phyloP scores from a whole-genome alignment of 2,329 filamentous ascomycete genomes.

The Tolypocladium paradoxum region DNA sequence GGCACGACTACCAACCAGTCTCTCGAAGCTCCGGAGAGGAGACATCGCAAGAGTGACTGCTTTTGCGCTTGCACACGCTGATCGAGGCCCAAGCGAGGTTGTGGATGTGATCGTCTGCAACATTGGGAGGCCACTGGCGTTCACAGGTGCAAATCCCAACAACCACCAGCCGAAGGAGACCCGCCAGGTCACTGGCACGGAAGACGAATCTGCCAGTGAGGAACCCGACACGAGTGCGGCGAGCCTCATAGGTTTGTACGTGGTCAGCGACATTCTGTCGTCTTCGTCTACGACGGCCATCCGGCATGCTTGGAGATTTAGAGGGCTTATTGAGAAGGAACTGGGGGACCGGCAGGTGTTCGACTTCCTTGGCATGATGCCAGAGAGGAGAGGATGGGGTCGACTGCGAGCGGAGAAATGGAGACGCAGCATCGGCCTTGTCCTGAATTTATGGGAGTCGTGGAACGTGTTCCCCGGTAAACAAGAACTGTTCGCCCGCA shows the following conservation, averaged over 20 bases:
- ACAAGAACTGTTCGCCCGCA: conserved; percentile 58
- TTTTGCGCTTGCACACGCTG: conserved; percentile 83
- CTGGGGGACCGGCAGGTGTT: conserved; percentile 61
- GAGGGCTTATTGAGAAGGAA: conserved; percentile 66
- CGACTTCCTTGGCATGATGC: conserved; percentile 61
- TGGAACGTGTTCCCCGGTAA: conserved; percentile 66
- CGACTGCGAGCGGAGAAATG: conserved; percentile 74
- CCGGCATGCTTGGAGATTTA: conserved; percentile 77
- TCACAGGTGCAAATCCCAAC: conserved; percentile 59
- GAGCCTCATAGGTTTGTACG: conserved; percentile 71
- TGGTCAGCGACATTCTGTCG: conserved; percentile 67
- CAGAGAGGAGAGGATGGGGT: conserved; percentile 67
- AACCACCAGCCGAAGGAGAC: conserved; percentile 26
- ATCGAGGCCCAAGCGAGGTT: conserved; percentile 76
- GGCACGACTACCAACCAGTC: conserved; percentile 67
- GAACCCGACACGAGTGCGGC: conserved; percentile 55
- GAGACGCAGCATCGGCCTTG: conserved; percentile 61
- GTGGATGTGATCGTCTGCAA: conserved; percentile 84
- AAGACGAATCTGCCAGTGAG: conserved; percentile 29
- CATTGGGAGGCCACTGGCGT: conserved; percentile 63
- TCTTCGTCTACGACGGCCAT: conserved; percentile 67
- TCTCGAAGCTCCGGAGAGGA: conserved; percentile 66
- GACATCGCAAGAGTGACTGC: conserved; percentile 78
- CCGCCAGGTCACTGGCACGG: conserved; percentile 13
- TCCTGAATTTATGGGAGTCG: conserved; percentile 61